These are phyloP conservation scores for Chlamydomonas reinhardtii DNA, from an alignment of 163 green algal genomes.

Conservation along the genomic window DNA sequence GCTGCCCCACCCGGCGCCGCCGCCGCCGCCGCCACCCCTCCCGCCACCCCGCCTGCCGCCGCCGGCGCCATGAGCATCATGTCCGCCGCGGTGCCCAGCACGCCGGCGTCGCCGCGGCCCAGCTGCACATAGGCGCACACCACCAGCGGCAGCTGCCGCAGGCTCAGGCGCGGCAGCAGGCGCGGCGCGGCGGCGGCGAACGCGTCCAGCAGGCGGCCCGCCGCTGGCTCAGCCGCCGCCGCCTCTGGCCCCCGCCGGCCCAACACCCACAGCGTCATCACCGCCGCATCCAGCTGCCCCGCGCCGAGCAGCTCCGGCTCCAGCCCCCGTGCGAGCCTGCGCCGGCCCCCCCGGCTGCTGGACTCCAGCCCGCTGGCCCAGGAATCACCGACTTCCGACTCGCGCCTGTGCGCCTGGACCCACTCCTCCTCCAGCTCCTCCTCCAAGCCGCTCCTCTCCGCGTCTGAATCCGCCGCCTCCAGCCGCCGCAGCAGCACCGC, in stretches of 20 bases:
- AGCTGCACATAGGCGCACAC: conserved; percentile 19
- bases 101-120: not conserved
- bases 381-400: too few relatives aligned
- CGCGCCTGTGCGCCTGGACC: too few relatives aligned
- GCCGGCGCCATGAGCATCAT: not conserved
- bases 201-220: not conserved
- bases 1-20: too few relatives aligned
- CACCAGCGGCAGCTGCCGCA: conserved; percentile 33
- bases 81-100: conserved; percentile 11
- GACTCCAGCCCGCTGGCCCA: too few relatives aligned
- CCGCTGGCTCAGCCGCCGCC: not conserved
- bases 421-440: too few relatives aligned
- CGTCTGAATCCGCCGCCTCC: too few relatives aligned
- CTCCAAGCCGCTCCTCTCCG: too few relatives aligned
- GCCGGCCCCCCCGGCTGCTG: too few relatives aligned
- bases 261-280: conserved; percentile 29
- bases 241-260: not conserved
- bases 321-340: too few relatives aligned
- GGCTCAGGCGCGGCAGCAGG: conserved; percentile 14
- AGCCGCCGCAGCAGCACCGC: not conserved
- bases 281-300: conserved; percentile 13
- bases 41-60: not conserved
- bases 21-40: too few relatives aligned
- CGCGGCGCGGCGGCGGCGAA: not conserved
- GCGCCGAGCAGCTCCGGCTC: not conserved